A percentile compares a stretch with the other conserved stretches of the same genome.
Evolutionary conservation across 2,329 filamentous ascomycete genomes (phyloP).

Genomic region (Kalmusia sp.): DNA sequence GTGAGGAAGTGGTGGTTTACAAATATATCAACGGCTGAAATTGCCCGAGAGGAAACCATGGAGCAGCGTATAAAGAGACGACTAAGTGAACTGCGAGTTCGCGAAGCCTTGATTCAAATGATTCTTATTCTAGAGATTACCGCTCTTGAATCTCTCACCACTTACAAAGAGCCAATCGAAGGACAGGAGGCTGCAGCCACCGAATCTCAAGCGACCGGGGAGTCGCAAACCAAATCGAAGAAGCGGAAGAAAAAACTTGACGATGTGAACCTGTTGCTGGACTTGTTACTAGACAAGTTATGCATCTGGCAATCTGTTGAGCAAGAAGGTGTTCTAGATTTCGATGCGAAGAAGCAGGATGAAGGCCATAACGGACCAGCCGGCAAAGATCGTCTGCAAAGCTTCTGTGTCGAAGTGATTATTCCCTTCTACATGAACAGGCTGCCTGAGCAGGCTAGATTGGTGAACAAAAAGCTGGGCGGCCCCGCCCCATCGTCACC

Average conservation of each 20-base stretch:
- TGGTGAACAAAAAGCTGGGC: constrained; percentile 77
- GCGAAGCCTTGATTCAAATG: constrained; percentile 82
- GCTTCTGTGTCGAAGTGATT: constrained; percentile 83
- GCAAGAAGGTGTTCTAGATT: constrained; percentile 57
- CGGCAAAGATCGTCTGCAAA: constrained; percentile 68
- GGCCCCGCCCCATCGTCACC: constrained; percentile 71
- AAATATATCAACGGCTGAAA: constrained; percentile 48
- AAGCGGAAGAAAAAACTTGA: constrained; percentile 66
- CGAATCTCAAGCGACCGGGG: constrained; percentile 17
- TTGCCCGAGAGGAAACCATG: constrained; percentile 38
- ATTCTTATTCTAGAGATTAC: constrained; percentile 80
- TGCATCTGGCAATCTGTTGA: constrained; percentile 85
- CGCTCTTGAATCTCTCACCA: constrained; percentile 65
- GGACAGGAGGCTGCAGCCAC: constrained; percentile 1
- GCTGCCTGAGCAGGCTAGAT: constrained; percentile 73
- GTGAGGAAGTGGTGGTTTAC: constrained; percentile 74
- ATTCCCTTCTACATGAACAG: constrained; percentile 82
- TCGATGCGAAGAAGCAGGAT: constrained; percentile 36
- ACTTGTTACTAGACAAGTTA: constrained; percentile 77
- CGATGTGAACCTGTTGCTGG: constrained; percentile 70
- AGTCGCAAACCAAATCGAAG: constrained; percentile 19
- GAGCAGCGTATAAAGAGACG: constrained; percentile 66
- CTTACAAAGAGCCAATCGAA: constrained; percentile 40
- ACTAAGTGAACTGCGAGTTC: constrained; percentile 70
- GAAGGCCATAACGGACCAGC: constrained; percentile 23